Percentiles rank a stretch among this genome's conserved stretches.
Evolutionary conservation across 441 rosid species (phyloP).

Genomic region (Erodium chrysanthum): DNA sequence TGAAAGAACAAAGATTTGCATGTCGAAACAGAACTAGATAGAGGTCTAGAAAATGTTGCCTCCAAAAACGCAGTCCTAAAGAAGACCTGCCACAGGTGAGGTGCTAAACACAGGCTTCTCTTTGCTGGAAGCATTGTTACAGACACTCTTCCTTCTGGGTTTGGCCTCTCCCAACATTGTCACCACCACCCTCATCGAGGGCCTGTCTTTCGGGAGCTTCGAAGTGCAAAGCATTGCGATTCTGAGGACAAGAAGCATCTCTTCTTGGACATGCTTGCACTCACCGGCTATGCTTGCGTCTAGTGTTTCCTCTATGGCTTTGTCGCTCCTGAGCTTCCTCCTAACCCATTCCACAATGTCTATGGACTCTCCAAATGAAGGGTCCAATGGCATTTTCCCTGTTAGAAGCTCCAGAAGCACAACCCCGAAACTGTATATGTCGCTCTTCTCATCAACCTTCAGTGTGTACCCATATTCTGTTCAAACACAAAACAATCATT

Average conservation of each 20-base stretch:
- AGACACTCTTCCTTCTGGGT: conserved; percentile 69
- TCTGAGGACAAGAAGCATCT: conserved; percentile 66
- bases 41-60: too few species aligned
- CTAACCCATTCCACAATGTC: conserved; percentile 71
- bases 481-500: background rate
- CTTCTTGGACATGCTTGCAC: conserved; percentile 76
- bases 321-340: conserved; percentile 21
- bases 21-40: background rate
- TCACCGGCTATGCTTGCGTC: conserved; percentile 63
- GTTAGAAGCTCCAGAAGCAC: conserved; percentile 75
- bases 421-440: conserved; percentile 72
- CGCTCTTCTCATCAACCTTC: conserved; percentile 89
- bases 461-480: conserved; percentile 86
- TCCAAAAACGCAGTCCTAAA: conserved; percentile 20
- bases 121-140: conserved; percentile 14
- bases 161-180: conserved; percentile 88
- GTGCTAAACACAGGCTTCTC: conserved; percentile 30
- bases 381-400: conserved; percentile 76
- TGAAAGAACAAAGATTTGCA: conserved; percentile 4
- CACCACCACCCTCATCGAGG: conserved; percentile 71
- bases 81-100: conserved; percentile 41
- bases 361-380: conserved; percentile 57
- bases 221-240: conserved; percentile 75
- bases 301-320: conserved; percentile 43
- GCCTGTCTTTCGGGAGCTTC: conserved; percentile 76